Conservation (phyloP, 169 alveolate genomes). For the Eimeria zaria region DNA sequence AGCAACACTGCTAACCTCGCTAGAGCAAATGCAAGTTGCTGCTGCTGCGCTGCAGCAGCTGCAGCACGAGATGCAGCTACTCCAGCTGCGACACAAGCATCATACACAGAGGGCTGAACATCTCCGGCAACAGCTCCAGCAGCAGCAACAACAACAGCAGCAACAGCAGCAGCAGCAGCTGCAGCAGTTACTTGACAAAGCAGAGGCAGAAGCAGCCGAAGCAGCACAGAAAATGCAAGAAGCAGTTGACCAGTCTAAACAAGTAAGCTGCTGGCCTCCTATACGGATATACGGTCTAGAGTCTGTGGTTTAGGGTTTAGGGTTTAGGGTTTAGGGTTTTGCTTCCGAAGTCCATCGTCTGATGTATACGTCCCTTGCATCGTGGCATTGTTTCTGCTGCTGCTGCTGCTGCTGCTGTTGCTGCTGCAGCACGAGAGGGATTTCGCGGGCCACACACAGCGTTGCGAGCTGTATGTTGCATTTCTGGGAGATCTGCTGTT, state of each 20-base stretch:
- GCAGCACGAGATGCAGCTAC: conserved; percentile 57
- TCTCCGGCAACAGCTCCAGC: not conserved
- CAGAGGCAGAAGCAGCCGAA: conserved; percentile 34
- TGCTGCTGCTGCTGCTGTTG: conserved; percentile 38
- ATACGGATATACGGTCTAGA: not conserved
- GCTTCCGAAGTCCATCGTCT: not conserved
- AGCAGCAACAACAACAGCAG: conserved; percentile 21
- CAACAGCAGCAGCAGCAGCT: conserved; percentile 9
- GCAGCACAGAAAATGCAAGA: conserved; percentile 23
- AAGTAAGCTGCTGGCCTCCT: conserved; percentile 5
- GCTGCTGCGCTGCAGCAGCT: conserved; percentile 72
- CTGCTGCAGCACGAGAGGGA: conserved; percentile 71
- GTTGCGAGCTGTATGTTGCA: conserved; percentile 71
- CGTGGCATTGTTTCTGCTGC: not conserved
- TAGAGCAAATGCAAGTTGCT: conserved; percentile 66
- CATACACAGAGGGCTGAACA: not conserved
- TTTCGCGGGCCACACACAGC: conserved; percentile 74
- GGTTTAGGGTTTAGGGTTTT: conserved; percentile 35
- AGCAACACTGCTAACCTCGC: conserved; percentile 42
- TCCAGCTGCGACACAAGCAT: conserved; percentile 8
- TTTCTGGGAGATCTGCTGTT: conserved; percentile 77
- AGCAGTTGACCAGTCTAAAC: conserved; percentile 8
- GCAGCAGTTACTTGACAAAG: not conserved
- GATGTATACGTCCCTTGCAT: not conserved
- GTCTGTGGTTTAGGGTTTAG: not conserved